Base-by-base conservation (phyloP, 2,329 filamentous ascomycete genomes). In the Monosporascus sp. region DNA sequence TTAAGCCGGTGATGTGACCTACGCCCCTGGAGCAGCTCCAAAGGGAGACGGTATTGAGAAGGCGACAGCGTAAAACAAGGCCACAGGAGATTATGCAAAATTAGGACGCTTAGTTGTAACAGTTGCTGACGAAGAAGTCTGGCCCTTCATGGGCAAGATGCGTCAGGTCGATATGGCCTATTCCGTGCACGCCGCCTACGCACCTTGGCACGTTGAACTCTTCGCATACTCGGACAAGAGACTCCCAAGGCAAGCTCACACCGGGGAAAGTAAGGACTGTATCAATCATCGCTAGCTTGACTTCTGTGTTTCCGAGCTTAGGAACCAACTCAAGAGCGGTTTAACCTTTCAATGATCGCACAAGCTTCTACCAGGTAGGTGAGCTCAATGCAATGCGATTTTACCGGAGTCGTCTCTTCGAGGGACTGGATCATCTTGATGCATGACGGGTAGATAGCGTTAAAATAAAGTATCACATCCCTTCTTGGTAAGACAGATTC, bases 71-170 rank as follows among this genome's bases (percentile, higher is more conserved):
- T 7, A 20, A 9, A 31, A 25, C 41, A 36, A 41, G 7, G 25
- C 45, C n/a, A 45, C 25, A 42, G 36, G 41, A 34, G 7, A 47
- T 51, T 25, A 47, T 17, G 20, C 37, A 22, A 34, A 24, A 50
- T 41, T 15, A n/a, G 52, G 18, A 14, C 46, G 55, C 63, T 59
- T 56, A 68, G 65, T 89, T 90, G 70, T 90, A 84, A 57, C 80
- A 83, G 63, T 91, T 92, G 53, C 74, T 83, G 38, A 88, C 78
- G 60, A 89, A 83, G 70, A 91, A 91, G 68, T 92, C 88, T 0
- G 86, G 81, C 39, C 82, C 73, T 20, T 89, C 68, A 15, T 65
- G 64, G 1, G 67, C 66, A 34, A 90, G 69, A 65, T 88, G 62
- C 11, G 59, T 77, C 5, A 91, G 66, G 4, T 81, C 76, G n/a